These are phyloP conservation scores for Amylocystis lapponica DNA, from an alignment of 768 basidiomycete genomes.

Conservation along the genomic window DNA sequence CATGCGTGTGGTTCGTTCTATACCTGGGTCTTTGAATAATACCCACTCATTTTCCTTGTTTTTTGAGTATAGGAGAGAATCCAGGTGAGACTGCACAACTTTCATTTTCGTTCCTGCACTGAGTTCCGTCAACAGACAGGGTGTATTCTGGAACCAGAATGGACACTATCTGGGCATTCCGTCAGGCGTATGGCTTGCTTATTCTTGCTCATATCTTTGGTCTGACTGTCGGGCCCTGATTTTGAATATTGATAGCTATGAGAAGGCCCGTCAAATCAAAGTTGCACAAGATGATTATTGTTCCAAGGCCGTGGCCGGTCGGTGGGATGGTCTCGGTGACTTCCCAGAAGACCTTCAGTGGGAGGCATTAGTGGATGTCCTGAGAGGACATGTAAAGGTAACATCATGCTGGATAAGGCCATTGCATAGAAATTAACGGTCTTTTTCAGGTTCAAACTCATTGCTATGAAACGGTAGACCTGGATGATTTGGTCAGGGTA, in stretches of 20 bases:
- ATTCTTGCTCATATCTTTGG: not conserved
- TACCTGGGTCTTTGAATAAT: not conserved
- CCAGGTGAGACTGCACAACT: slow-evolving; percentile 1
- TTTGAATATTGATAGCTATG: slow-evolving; percentile 27
- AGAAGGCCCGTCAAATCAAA: slow-evolving; percentile 61
- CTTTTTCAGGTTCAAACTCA: slow-evolving; percentile 47
- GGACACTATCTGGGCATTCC: slow-evolving; percentile 66
- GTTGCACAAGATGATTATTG: slow-evolving; percentile 67
- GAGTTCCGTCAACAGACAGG: slow-evolving; percentile 14
- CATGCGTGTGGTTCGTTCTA: slow-evolving; percentile 28
- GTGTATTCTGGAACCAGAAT: slow-evolving; percentile 38
- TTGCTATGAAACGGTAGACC: slow-evolving; percentile 62
- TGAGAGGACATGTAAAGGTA: slow-evolving; percentile 74
- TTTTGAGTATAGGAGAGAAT: slow-evolving; percentile 4
- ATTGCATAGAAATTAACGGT: not conserved
- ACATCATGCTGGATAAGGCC: not conserved
- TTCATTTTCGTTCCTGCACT: not conserved
- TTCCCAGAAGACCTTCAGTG: slow-evolving; percentile 72
- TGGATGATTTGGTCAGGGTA: slow-evolving; percentile 38
- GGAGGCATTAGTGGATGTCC: slow-evolving; percentile 74
- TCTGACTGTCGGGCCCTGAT: not conserved
- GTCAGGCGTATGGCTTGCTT: slow-evolving; percentile 36
- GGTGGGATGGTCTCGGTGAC: slow-evolving; percentile 42
- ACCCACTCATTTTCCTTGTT: not conserved
- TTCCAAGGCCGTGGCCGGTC: slow-evolving; percentile 36